A percentile compares a stretch with the other conserved stretches of the same genome.
Evolutionary conservation across 2,329 filamentous ascomycete genomes (phyloP).

Genomic region (Neofusicoccum laricinum): DNA sequence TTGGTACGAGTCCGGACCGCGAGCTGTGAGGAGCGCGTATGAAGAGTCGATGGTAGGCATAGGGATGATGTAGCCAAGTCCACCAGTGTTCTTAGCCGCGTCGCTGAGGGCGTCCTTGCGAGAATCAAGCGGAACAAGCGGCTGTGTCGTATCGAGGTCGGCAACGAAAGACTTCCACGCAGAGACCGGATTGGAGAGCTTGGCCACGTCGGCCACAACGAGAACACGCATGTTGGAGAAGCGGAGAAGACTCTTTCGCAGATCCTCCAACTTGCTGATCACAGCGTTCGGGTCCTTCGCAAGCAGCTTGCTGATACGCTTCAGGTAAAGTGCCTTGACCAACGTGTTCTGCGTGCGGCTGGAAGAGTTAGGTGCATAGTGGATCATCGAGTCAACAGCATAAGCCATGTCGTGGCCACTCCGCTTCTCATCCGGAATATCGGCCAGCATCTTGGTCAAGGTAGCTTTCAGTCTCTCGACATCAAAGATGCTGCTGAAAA

Average conservation of each 20-base stretch:
- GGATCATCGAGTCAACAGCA: constrained; percentile 70
- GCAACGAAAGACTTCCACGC: constrained; percentile 69
- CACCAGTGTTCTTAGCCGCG: constrained; percentile 72
- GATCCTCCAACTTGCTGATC: constrained; percentile 70
- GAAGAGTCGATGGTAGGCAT: constrained; percentile 93
- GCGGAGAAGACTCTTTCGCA: constrained; percentile 73
- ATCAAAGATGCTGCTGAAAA: constrained; percentile 89
- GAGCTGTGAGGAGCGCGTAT: constrained; percentile 73
- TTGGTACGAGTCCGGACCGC: constrained; percentile 70
- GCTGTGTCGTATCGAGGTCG: constrained; percentile 50
- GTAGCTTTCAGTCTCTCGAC: constrained; percentile 57
- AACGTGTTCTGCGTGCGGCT: constrained; percentile 76
- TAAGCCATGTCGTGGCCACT: constrained; percentile 68
- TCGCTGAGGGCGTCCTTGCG: constrained; percentile 69
- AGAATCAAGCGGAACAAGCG: constrained; percentile 68
- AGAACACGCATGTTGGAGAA: constrained; percentile 83
- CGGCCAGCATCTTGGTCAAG: constrained; percentile 79
- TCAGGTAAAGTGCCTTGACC: constrained; percentile 83
- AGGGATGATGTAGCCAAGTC: constrained; percentile 74
- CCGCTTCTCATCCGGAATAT: constrained; percentile 89
- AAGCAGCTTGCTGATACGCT: constrained; percentile 77
- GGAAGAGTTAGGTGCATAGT: constrained; percentile 73
- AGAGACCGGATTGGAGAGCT: constrained; percentile 70
- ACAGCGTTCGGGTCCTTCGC: constrained; percentile 73
- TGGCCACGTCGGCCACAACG: constrained; percentile 76